Evolutionary conservation across 176 grass and related monocot species (phyloP).

Genomic region (Paspalum vaginatum): DNA sequence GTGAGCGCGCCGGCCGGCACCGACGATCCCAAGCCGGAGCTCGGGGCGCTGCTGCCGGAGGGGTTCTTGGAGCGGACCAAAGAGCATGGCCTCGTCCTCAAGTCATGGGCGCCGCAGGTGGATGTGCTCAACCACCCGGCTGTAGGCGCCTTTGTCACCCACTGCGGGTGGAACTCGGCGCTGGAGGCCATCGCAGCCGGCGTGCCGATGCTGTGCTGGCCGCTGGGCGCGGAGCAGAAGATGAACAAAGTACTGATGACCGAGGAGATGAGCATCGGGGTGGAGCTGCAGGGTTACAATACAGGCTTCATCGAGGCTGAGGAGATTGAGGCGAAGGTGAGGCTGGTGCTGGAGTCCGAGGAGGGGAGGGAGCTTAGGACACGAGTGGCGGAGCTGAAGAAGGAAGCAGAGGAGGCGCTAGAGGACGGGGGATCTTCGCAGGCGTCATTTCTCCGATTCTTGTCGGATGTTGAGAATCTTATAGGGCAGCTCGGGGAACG

Average conservation of each 20-base stretch:
- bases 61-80: slow-evolving; percentile 47
- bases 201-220: slow-evolving; percentile 43
- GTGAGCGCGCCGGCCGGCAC: slow-evolving; percentile 6
- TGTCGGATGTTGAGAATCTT: not conserved
- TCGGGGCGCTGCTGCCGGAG: slow-evolving; percentile 21
- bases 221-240: slow-evolving; percentile 38
- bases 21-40: slow-evolving; percentile 12
- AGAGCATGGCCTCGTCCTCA: slow-evolving; percentile 18
- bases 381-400: slow-evolving; percentile 5
- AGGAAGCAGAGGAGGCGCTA: slow-evolving; percentile 17
- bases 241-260: slow-evolving; percentile 39
- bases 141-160: slow-evolving; percentile 36
- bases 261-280: slow-evolving; percentile 16
- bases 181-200: slow-evolving; percentile 37
- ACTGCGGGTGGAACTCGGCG: slow-evolving; percentile 57
- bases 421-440: slow-evolving; percentile 35
- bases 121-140: slow-evolving; percentile 31
- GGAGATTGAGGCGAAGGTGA: slow-evolving; percentile 45
- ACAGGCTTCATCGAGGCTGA: slow-evolving; percentile 35
- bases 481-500: not conserved
- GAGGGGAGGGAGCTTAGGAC: slow-evolving; percentile 24
- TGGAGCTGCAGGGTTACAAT: slow-evolving; percentile 34
- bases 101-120: slow-evolving; percentile 39
- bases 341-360: slow-evolving; percentile 32
- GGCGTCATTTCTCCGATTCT: slow-evolving; percentile 16